phyloP scores from a whole-genome alignment of 805 yeast species.

The Starmerella lactis-condensi region DNA sequence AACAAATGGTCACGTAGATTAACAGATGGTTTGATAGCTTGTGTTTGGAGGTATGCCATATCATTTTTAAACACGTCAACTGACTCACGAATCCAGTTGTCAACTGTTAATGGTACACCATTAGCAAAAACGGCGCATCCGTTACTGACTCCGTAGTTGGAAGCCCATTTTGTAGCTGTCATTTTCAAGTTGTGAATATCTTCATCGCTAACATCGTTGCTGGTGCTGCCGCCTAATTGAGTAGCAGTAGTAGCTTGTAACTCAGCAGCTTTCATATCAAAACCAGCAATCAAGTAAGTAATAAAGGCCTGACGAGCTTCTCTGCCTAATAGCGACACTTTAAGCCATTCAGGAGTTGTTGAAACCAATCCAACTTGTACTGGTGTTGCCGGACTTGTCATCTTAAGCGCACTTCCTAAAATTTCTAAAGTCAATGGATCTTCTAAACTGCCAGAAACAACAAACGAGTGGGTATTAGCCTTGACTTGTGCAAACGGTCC shows the following conservation, averaged over 20 bases:
- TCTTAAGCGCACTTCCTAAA: slow-evolving; percentile 21
- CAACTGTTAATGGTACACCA: slow-evolving; percentile 27
- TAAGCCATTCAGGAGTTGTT: slow-evolving; percentile 19
- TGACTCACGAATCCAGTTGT: slow-evolving; percentile 18
- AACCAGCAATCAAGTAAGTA: slow-evolving; percentile 7
- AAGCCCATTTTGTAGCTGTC: not conserved
- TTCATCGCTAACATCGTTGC: no score
- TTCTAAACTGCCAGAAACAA: slow-evolving; percentile 48
- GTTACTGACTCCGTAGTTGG: not conserved
- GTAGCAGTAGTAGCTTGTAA: slow-evolving; percentile 10
- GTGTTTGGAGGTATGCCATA: slow-evolving; percentile 19
- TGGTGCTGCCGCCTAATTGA: slow-evolving; percentile 5
- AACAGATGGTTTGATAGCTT: slow-evolving; percentile 8
- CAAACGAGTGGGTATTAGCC: slow-evolving; percentile 58
- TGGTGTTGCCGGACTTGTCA: slow-evolving; percentile 37
- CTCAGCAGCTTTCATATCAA: slow-evolving; percentile 4
- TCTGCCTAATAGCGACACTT: slow-evolving; percentile 12
- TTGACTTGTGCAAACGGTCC: slow-evolving; percentile 52
- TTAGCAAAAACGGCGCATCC: slow-evolving; percentile 45
- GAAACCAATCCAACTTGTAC: slow-evolving; percentile 79
- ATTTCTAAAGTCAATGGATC: slow-evolving; percentile 34
- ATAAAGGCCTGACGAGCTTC: slow-evolving; percentile 14
- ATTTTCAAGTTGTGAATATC: no score
- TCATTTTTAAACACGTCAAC: slow-evolving; percentile 31
- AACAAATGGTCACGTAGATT: slow-evolving; percentile 12